phyloP scores from a whole-genome alignment of 2,329 filamentous ascomycete genomes.

The Pseudogymnoascus sp. region DNA sequence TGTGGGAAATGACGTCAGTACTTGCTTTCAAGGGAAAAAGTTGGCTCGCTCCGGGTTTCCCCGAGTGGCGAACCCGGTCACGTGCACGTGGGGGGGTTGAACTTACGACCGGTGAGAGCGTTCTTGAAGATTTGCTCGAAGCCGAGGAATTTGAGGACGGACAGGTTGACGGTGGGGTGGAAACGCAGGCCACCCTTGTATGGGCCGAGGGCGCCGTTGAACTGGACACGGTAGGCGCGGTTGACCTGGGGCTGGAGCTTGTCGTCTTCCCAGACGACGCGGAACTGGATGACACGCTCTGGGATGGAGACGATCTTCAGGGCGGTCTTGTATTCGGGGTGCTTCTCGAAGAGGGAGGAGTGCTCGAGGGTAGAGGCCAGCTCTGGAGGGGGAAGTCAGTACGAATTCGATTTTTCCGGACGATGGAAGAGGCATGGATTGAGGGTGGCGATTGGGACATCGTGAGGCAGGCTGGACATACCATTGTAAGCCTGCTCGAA shows the following conservation, averaged over 20 bases:
- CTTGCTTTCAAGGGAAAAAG: not conserved
- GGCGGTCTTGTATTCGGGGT: slow-evolving; percentile 89
- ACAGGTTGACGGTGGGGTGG: slow-evolving; percentile 79
- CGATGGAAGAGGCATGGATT: not conserved
- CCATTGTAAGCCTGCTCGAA: slow-evolving; percentile 98
- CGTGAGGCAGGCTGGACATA: slow-evolving; percentile 35
- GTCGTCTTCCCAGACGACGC: slow-evolving; percentile 95
- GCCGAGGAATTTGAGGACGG: slow-evolving; percentile 89
- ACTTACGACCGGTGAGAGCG: slow-evolving; percentile 86
- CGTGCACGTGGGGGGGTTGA: slow-evolving; percentile 17
- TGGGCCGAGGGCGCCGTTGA: slow-evolving; percentile 93
- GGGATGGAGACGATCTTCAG: slow-evolving; percentile 82
- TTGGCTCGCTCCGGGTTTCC: not conserved
- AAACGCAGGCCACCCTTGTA: slow-evolving; percentile 97
- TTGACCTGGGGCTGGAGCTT: slow-evolving; percentile 83
- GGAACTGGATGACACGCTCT: slow-evolving; percentile 95
- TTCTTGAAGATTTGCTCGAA: slow-evolving; percentile 99
- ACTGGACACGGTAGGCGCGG: slow-evolving; percentile 92
- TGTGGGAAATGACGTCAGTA: slow-evolving; percentile 26
- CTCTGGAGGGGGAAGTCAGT: slow-evolving; percentile 47
- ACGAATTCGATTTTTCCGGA: not conserved
- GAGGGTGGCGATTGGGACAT: slow-evolving; percentile 5
- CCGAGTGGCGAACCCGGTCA: not conserved
- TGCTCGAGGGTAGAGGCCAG: slow-evolving; percentile 90
- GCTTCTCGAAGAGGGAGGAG: slow-evolving; percentile 84